phyloP scores from a whole-genome alignment of 495 filamentous ascomycete genomes.

The Daldinia bambusicola region DNA sequence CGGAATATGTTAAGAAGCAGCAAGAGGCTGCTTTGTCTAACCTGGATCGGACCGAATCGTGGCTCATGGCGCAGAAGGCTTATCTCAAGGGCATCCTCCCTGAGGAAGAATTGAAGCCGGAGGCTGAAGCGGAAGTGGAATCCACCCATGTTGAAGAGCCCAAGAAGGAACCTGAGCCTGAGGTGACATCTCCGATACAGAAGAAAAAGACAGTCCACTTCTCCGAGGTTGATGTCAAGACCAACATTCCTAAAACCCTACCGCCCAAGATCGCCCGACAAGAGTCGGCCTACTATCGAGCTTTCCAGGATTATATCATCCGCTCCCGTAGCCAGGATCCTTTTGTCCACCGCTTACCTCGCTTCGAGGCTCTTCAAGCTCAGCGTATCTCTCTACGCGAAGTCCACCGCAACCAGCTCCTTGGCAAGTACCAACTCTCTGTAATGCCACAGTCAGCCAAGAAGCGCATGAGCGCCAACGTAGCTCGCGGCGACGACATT shows the following conservation, averaged over 20 bases:
- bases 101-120: conserved; percentile 59
- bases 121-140: conserved; percentile 41
- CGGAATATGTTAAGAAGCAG: conserved; percentile 73
- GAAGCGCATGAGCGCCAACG: conserved; percentile 68
- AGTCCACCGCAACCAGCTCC: conserved; percentile 74
- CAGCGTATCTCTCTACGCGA: conserved; percentile 73
- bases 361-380: conserved; percentile 90
- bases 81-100: conserved; percentile 74
- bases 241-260: conserved; percentile 56
- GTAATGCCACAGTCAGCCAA: conserved; percentile 65
- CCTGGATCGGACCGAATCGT: conserved; percentile 81
- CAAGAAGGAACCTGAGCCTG: conserved; percentile 47
- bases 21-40: conserved; percentile 70
- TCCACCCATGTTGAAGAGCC: conserved; percentile 39
- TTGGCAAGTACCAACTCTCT: conserved; percentile 77
- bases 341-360: conserved; percentile 82
- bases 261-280: conserved; percentile 62
- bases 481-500: conserved; percentile 65
- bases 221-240: conserved; percentile 64
- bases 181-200: conserved; percentile 47
- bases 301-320: conserved; percentile 77
- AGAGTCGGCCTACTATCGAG: conserved; percentile 91
- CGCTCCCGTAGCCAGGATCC: conserved; percentile 71
- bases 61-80: conserved; percentile 80
- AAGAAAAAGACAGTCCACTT: conserved; percentile 84